Conservation (phyloP, 345 rosid genomes). For the Brassica cretica region DNA sequence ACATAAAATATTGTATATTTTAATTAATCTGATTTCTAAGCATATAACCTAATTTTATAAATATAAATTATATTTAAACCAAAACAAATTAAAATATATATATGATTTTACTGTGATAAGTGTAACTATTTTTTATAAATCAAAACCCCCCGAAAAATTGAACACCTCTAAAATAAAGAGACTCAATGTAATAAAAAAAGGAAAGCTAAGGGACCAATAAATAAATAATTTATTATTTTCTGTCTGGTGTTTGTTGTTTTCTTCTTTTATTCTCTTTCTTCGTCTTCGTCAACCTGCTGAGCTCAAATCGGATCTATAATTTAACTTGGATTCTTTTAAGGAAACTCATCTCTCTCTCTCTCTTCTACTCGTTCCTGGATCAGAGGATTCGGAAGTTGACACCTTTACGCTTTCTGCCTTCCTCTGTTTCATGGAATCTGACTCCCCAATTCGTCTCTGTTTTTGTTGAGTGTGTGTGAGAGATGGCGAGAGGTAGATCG, state of each 20-base stretch:
- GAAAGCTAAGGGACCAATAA: constrained; percentile 20
- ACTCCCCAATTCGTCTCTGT: constrained; percentile 29
- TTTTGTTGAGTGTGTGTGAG: constrained; percentile 25
- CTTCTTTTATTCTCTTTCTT: constrained; percentile 2
- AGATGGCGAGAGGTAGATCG: constrained; percentile 43
- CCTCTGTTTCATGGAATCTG: constrained; percentile 35
- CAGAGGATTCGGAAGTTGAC: constrained; percentile 22
- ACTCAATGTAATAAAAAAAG: constrained; percentile 1
- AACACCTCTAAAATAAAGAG: background rate
- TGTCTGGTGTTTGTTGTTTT: background rate
- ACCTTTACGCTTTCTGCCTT: constrained; percentile 8
- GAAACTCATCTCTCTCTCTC: constrained; percentile 17
- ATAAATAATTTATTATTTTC: background rate
- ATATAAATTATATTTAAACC: no score
- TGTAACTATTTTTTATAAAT: no score
- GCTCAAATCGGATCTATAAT: constrained; percentile 32
- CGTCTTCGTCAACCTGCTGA: constrained; percentile 13
- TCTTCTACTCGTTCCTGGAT: constrained; percentile 9
- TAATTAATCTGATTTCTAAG: no score
- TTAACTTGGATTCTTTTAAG: constrained; percentile 1
- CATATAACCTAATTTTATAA: no score
- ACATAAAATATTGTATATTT: no score
- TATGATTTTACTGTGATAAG: no score
- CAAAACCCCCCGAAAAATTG: no score
- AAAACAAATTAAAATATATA: no score